These are phyloP conservation scores for Colletotrichum sidae DNA, from an alignment of 2,329 filamentous ascomycete genomes.

Conservation along the genomic window DNA sequence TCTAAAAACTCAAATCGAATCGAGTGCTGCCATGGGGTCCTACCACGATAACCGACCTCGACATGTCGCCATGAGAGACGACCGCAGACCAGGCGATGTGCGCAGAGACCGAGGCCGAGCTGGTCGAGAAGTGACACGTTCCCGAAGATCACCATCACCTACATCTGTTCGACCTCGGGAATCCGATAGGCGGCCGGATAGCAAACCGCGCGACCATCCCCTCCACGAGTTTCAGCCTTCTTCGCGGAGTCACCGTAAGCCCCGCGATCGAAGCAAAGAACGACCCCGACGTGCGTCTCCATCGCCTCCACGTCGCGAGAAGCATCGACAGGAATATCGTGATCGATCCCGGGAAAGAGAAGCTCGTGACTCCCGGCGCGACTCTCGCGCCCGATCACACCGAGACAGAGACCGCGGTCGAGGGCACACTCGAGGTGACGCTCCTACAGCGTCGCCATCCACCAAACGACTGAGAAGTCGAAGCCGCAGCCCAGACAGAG, in stretches of 20 bases:
- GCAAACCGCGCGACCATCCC: slow-evolving; percentile 31
- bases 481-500: slow-evolving; percentile 30
- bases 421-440: slow-evolving; percentile 31
- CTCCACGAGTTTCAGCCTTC: slow-evolving; percentile 37
- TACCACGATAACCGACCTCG: slow-evolving; percentile 39
- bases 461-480: slow-evolving; percentile 35
- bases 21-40: slow-evolving; percentile 33
- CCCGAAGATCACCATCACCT: slow-evolving; percentile 48
- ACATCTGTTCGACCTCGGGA: slow-evolving; percentile 41
- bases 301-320: slow-evolving; percentile 34
- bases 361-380: slow-evolving; percentile 31
- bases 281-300: slow-evolving; percentile 44
- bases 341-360: slow-evolving; percentile 34
- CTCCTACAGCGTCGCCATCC: slow-evolving; percentile 25
- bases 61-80: slow-evolving; percentile 56
- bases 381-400: slow-evolving; percentile 26
- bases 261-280: slow-evolving; percentile 41
- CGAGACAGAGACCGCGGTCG: slow-evolving; percentile 32
- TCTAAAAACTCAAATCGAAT: slow-evolving; percentile 40
- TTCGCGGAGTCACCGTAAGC: slow-evolving; percentile 27
- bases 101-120: slow-evolving; percentile 55
- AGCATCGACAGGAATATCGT: slow-evolving; percentile 17
- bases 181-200: slow-evolving; percentile 42
- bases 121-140: slow-evolving; percentile 49
- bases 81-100: slow-evolving; percentile 53